These are phyloP conservation scores for Epichloe uncinata DNA, from an alignment of 2,329 filamentous ascomycete species.

Conservation along the genomic window DNA sequence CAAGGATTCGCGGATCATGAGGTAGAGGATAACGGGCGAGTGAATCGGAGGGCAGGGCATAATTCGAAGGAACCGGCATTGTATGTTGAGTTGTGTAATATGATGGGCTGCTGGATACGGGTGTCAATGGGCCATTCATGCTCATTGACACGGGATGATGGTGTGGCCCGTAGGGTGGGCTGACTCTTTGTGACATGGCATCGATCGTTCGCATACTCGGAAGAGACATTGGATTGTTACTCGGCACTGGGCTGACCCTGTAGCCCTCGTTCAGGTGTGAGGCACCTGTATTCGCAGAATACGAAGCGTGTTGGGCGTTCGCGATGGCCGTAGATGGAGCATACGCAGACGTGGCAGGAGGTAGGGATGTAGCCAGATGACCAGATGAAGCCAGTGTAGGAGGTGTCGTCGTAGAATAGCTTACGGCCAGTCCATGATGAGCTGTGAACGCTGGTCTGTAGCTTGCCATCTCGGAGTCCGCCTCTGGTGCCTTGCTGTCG, in stretches of 20 bases:
- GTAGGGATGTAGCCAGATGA: conserved; percentile 5
- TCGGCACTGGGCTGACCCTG: conserved; percentile 16
- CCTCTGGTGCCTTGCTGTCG: conserved; percentile 17
- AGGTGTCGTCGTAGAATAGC: conserved; percentile 12
- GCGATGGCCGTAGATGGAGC: conserved; percentile 11
- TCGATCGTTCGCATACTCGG: conserved; percentile 30
- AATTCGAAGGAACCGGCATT: conserved; percentile 20
- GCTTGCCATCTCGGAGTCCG: conserved; percentile 21
- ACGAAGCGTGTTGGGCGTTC: conserved; percentile 18
- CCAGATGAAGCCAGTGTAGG: conserved; percentile 4
- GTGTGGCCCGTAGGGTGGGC: conserved; percentile 15
- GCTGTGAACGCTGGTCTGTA: conserved; percentile 12
- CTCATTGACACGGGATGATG: conserved; percentile 23
- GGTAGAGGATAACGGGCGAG: conserved; percentile 33
- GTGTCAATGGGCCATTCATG: conserved; percentile 19
- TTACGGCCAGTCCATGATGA: conserved; percentile 15
- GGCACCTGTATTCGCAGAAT: conserved; percentile 14
- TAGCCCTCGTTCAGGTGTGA: conserved; percentile 17
- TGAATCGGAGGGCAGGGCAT: conserved; percentile 31
- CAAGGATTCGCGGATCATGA: conserved; percentile 34
- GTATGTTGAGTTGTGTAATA: conserved; percentile 29
- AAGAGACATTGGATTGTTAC: conserved; percentile 19
- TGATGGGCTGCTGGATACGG: conserved; percentile 20
- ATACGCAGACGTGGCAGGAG: conserved; percentile 8
- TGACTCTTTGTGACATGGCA: conserved; percentile 15